These are phyloP conservation scores for Sporothrix dimorphospora DNA, from an alignment of 2,329 filamentous ascomycete species.

Conservation along the genomic window DNA sequence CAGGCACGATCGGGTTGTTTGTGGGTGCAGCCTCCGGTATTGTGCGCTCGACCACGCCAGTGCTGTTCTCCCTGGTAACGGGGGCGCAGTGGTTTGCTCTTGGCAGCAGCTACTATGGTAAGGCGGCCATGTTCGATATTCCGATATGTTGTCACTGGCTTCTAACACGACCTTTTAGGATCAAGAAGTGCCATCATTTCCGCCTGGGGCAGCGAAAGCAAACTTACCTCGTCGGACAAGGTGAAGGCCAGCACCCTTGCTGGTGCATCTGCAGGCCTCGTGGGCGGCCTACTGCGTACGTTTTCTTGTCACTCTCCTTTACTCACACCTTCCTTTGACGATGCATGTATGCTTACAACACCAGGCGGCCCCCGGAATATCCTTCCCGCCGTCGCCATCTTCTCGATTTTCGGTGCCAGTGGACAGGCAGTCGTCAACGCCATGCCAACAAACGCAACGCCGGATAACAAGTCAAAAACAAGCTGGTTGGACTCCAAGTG, in stretches of 20 bases:
- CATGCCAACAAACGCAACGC: constrained; percentile 15
- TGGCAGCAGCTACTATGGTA: constrained; percentile 76
- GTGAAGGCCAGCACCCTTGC: constrained; percentile 70
- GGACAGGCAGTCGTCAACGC: constrained; percentile 39
- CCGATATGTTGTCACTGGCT: neutral
- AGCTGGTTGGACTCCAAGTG: constrained; percentile 64
- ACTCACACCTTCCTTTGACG: neutral
- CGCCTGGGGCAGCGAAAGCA: constrained; percentile 54
- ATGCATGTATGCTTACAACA: neutral
- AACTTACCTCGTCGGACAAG: constrained; percentile 61
- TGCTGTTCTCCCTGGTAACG: constrained; percentile 71
- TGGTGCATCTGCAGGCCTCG: constrained; percentile 69
- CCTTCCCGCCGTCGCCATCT: constrained; percentile 55
- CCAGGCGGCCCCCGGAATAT: constrained; percentile 58
- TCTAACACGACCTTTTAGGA: constrained; percentile 32
- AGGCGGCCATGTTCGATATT: constrained; percentile 37
- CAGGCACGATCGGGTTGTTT: constrained; percentile 64
- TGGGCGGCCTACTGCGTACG: constrained; percentile 60
- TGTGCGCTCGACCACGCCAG: constrained; percentile 66
- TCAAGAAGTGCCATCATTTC: constrained; percentile 45
- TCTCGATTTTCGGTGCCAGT: constrained; percentile 45
- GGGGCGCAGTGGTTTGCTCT: constrained; percentile 82
- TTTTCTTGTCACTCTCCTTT: constrained; percentile 24
- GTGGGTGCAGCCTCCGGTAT: constrained; percentile 73
- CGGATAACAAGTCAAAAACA: constrained; percentile 15